Base-by-base conservation (phyloP, 192 early-diverging fungal species). In the Phycomyces nitens region DNA sequence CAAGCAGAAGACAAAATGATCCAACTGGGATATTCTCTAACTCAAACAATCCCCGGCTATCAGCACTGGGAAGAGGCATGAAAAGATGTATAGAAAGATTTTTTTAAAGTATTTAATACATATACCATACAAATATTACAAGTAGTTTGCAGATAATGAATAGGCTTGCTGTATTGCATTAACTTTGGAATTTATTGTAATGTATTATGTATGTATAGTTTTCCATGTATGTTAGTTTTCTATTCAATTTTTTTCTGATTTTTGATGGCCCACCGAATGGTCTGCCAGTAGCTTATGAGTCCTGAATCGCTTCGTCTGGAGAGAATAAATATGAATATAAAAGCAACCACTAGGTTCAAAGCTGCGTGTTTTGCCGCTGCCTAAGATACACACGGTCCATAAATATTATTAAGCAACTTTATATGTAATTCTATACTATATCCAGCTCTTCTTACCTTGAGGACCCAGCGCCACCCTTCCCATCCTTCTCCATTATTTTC, bases 401-500 rank as follows among this genome's bases (percentile, higher is more conserved):
- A 41, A 57, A 15, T 18, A 44, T 39, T 43, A 61, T 24, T 27
- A 54, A 27, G 21, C 14, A 44, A 21, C 5, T 20, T n/a, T n/a
- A n/a, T n/a, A n/a, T n/a, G n/a, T n/a, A n/a, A n/a, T n/a, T n/a
- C n/a, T n/a, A n/a, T 16, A 12, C 7, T 23, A 2, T 16, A 29
- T 56, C n/a, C 38, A 23, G 29, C 29, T 49, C 29, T 7, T 16
- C 34, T 52, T 73, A 69, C 62, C 62, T 66, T 70, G 39, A 63
- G 23, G 1, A 66, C 67, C 73, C 68, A 69, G 44, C 51, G 56
- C 72, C 72, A 74, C 0, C 56, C 64, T 1, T 62, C 70, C 69
- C 58, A 63, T 26, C 39, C 42, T 23, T 65, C 49, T n/a, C 50
- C 34, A 2, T 5, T 42, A 14, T 52, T 44, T 3, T 51, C 54